Percentiles rank a stretch among this genome's conserved stretches.
phyloP scores from a whole-genome alignment of 768 basidiomycete species.

The Russula lepida region DNA sequence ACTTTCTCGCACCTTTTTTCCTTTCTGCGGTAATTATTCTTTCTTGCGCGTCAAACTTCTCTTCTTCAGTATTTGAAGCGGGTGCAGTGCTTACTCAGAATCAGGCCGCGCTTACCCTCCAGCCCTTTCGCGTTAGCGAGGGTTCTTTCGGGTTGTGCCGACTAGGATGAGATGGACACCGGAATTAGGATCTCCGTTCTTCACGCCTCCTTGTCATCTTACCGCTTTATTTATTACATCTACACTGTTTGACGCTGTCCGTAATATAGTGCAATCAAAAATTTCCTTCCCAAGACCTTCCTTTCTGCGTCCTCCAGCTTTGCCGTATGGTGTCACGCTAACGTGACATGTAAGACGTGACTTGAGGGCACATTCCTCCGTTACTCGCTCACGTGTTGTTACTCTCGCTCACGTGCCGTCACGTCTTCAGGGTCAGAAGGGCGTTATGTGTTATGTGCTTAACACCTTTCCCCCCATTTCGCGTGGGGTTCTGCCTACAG shows the following conservation, averaged over 20 bases:
- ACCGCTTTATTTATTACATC: neutral
- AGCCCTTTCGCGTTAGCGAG: neutral
- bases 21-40: neutral
- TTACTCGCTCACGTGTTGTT: constrained; percentile 9
- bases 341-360: too few relatives aligned
- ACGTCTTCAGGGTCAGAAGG: constrained; percentile 15
- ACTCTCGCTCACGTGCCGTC: constrained; percentile 5
- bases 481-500: neutral
- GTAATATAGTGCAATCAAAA: neutral
- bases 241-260: neutral
- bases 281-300: too few relatives aligned
- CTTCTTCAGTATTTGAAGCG: neutral
- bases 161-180: neutral
- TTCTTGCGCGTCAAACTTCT: neutral
- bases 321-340: too few relatives aligned
- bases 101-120: neutral
- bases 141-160: too few relatives aligned
- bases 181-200: neutral
- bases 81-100: neutral
- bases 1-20: neutral
- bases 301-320: too few relatives aligned
- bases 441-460: neutral
- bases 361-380: neutral
- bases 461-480: constrained; percentile 1
- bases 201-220: neutral